Base-by-base conservation (phyloP, 108 stramenopile genomes). In the Epithemia pelagica region DNA sequence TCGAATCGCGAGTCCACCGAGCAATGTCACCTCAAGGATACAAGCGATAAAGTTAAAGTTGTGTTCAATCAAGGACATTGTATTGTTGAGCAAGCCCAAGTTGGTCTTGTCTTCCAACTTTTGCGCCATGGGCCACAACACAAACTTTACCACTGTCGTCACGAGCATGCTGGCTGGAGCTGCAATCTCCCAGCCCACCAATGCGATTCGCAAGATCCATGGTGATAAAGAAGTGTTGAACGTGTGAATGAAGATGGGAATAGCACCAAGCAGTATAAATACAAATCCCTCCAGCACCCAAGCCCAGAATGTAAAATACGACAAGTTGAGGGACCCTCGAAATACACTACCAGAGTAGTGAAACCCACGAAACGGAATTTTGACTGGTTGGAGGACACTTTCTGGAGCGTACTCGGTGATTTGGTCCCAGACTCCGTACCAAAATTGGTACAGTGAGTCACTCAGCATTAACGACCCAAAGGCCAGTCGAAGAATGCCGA, bases 301-400 rank as follows among this genome's bases (percentile, higher is more conserved):
- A 5, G 78, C 72, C 83, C 82, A 84, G 2, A 78, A 76, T 1
- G 89, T 93, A 61, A 83, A 90, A 19, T 84, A 83, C 20, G 69
- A 78, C 33, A 86, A 70, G 1, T 81, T 88, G 10, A 46, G 37
- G 5, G 37, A 46, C 5, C 37, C 37, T 15, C 37, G 5, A 46
- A 46, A 46, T 15, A 46, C 37, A 46, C 37, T 46, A 46, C 37
- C 37, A 5, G 37, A 46, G 37, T 46, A 46, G 5, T 62, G 59
- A 24, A 67, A 22, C 0, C 75, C 78, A 21, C 28, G 18, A 24
- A 78, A 59, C 18, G 57, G 56, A 59, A 58, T 26, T 58, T 58
- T 23, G 22, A 27, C 26, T 18, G 56, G 25, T n/a, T 58, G 22
- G 56, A 58, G 56, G 5, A 7, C 15, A 27, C 25, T 26, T n/a